Evolutionary conservation across 2,329 filamentous ascomycete genomes (phyloP), one percentile per base, ranked within the genome.

Genomic region (Ramularia collo-cygni): DNA sequence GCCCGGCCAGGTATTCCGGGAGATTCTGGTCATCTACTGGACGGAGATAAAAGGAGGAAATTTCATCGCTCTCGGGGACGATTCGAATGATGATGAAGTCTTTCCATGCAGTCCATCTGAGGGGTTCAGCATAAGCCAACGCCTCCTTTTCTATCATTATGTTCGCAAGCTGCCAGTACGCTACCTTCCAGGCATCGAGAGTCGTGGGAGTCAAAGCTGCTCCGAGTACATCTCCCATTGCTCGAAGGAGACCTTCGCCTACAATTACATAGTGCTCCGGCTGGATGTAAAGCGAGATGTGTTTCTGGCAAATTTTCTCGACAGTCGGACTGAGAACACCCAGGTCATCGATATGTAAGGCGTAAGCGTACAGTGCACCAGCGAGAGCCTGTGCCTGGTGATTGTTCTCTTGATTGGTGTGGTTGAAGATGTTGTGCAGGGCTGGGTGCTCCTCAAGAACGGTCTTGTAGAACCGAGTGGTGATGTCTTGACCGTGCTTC

Each of bases 291-390:
- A 88, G 69, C 1, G 78, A 83, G 43, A 75, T 82, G 60, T 88
- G 83, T 63, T 86, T 87, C 59, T 86, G 76, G 59, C 79, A 83
- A 49, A 90, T 87, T 53, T 80, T 75, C 60, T 85, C 79, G 10
- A 77, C 61, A 1, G 72, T 67, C 0, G 74, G 69, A 9, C 60
- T 60, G 4, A 88, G 69, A 14, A 68, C 74, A 33, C 70, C 73
- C 1, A 85, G 71, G 56, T 86, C 72, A 60, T 81, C 76, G 59
- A 87, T 83, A 63, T 86, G 77, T 44, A 74, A 67, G 38, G 83
- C 83, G 55, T 85, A 88, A 48, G 76, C 78, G 49, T 82, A 77
- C 33, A 88, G 77, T 1, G 83, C 71, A 28, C 67, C 70, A 8
- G 83, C 83, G 5, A 89, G 74, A 2, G 84, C 83, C n/a, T 70